Conservation (phyloP, 2,329 filamentous ascomycete species). For the Stenocarpella maydis region DNA sequence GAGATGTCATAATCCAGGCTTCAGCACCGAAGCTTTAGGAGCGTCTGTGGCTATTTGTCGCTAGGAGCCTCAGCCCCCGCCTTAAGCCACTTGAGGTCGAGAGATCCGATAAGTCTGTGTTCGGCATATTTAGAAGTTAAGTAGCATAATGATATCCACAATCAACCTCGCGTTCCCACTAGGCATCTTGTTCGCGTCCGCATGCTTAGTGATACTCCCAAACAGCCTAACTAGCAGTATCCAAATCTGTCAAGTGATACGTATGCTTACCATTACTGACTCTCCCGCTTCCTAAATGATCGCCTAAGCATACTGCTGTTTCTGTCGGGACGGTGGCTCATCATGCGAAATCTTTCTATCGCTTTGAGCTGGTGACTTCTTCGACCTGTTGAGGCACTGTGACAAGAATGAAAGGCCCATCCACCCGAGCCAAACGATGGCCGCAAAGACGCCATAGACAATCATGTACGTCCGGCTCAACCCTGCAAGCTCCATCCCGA, state of each 20-base stretch:
- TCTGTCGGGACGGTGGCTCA: background rate
- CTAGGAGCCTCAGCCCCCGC: background rate
- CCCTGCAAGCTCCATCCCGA: slow-evolving; percentile 36
- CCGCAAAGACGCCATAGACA: slow-evolving; percentile 39
- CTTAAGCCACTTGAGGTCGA: no score
- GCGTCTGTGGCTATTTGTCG: background rate
- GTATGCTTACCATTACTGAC: background rate
- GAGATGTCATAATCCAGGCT: no score
- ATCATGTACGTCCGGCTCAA: slow-evolving; percentile 37
- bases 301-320: background rate
- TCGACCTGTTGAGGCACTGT: slow-evolving; percentile 15
- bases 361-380: background rate
- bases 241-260: no score
- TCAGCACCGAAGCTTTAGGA: background rate
- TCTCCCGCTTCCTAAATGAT: background rate
- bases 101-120: no score
- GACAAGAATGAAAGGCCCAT: slow-evolving; percentile 22
- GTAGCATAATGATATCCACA: background rate
- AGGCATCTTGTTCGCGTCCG: background rate
- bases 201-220: background rate
- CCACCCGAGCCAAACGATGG: slow-evolving; percentile 39
- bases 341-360: slow-evolving; percentile 8
- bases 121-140: background rate
- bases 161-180: no score
- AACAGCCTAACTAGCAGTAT: background rate